Conservation (phyloP, 2,329 filamentous ascomycete species). For the Arthroderma sp. region DNA sequence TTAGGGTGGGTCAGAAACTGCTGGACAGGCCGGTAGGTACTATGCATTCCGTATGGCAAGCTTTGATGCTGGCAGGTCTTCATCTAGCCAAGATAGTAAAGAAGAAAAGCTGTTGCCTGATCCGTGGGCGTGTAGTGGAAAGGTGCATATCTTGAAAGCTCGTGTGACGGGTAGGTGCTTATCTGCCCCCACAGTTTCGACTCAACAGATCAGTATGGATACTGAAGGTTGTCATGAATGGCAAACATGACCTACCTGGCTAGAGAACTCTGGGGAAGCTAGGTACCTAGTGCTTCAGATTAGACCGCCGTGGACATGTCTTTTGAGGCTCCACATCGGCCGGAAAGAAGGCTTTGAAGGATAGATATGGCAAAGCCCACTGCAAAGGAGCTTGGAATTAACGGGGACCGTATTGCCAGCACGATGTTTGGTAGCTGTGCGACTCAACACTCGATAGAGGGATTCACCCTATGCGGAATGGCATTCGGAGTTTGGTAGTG, state of each 20-base stretch:
- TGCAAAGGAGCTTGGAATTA: background rate
- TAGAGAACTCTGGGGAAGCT: background rate
- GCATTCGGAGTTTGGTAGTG: background rate
- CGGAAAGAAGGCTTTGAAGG: background rate
- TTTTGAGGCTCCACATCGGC: background rate
- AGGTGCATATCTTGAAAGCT: background rate
- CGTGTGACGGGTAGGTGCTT: slow-evolving; percentile 3
- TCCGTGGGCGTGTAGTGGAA: background rate
- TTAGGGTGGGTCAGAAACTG: background rate
- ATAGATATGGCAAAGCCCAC: too few species aligned
- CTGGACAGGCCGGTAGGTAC: background rate
- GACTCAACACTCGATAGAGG: background rate
- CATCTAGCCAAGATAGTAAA: background rate
- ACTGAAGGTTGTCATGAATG: background rate
- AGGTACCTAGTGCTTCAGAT: background rate
- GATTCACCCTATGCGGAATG: background rate
- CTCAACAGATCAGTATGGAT: background rate
- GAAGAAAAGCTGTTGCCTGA: background rate
- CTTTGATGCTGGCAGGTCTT: background rate
- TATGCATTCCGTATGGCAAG: background rate
- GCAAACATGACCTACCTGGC: slow-evolving; percentile 1
- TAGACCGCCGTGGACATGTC: background rate
- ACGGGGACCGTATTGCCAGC: background rate
- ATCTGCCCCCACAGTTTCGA: slow-evolving; percentile 2
- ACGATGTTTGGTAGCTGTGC: background rate